Conservation (phyloP, 2,329 filamentous ascomycete genomes). For the Dothistroma septosporum region DNA sequence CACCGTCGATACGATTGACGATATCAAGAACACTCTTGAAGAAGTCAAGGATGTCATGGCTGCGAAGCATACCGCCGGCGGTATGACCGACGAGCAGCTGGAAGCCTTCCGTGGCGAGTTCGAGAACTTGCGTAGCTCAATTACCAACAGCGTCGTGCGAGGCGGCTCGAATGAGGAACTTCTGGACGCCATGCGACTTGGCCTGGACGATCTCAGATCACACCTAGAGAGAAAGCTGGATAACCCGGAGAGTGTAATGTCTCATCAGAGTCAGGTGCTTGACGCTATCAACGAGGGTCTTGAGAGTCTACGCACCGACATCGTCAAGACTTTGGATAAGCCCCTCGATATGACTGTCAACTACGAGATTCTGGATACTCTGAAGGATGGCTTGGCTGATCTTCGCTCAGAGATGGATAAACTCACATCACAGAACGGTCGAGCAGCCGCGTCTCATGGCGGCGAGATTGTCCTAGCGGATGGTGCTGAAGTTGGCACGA, state of each 20-base stretch:
- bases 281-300: conserved; percentile 66
- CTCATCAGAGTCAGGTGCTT: conserved; percentile 55
- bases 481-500: conserved; percentile 43
- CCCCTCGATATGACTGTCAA: conserved; percentile 77
- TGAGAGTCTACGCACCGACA: conserved; percentile 68
- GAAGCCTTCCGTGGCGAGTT: conserved; percentile 51
- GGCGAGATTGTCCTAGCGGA: conserved; percentile 57
- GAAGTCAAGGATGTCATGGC: conserved; percentile 38
- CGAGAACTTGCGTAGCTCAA: conserved; percentile 45
- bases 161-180: conserved; percentile 46
- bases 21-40: conserved; percentile 32
- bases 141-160: conserved; percentile 39
- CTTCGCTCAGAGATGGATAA: conserved; percentile 74
- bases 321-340: conserved; percentile 70
- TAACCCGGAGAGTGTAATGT: conserved; percentile 47
- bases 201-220: conserved; percentile 48
- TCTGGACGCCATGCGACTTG: conserved; percentile 47
- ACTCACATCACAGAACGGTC: conserved; percentile 57
- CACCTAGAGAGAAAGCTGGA: conserved; percentile 52
- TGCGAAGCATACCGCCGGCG: conserved; percentile 20
- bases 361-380: conserved; percentile 82
- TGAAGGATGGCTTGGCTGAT: conserved; percentile 74
- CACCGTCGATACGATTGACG: conserved; percentile 27
- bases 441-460: conserved; percentile 44
- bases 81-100: conserved; percentile 48